These are phyloP conservation scores for Macroventuria anomochaeta DNA, from an alignment of 2,329 filamentous ascomycete genomes.

Conservation along the genomic window DNA sequence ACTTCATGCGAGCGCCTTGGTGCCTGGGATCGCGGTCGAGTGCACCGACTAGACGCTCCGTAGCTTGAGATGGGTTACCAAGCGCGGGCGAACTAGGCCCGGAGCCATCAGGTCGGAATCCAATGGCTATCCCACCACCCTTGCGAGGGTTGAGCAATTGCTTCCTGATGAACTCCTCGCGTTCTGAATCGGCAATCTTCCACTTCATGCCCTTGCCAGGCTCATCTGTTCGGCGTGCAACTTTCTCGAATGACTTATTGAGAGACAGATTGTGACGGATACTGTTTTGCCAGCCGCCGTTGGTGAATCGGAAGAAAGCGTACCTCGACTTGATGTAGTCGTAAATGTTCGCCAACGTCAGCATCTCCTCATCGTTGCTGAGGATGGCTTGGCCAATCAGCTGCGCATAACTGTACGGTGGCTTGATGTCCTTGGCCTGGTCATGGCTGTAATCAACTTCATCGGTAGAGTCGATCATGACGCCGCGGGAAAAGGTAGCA, in stretches of 20 bases:
- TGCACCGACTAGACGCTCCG: slow-evolving; percentile 54
- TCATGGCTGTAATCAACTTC: slow-evolving; percentile 81
- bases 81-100: slow-evolving; percentile 71
- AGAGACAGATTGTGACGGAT: slow-evolving; percentile 96
- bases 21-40: slow-evolving; percentile 34
- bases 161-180: slow-evolving; percentile 86
- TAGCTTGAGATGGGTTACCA: slow-evolving; percentile 58
- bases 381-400: slow-evolving; percentile 97
- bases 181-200: slow-evolving; percentile 84
- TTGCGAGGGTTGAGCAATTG: slow-evolving; percentile 56
- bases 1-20: slow-evolving; percentile 43
- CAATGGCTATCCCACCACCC: slow-evolving; percentile 37
- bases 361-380: slow-evolving; percentile 81
- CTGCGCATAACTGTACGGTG: slow-evolving; percentile 93
- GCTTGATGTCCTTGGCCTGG: slow-evolving; percentile 88
- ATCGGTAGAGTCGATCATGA: slow-evolving; percentile 61
- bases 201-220: slow-evolving; percentile 99
- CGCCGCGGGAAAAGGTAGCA: slow-evolving; percentile 55
- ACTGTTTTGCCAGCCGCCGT: slow-evolving; percentile 96
- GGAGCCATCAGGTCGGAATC: slow-evolving; percentile 62
- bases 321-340: slow-evolving; percentile 90
- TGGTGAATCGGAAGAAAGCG: slow-evolving; percentile 86
- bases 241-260: slow-evolving; percentile 93
- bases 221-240: slow-evolving; percentile 89
- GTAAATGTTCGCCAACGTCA: slow-evolving; percentile 93